Evolutionary conservation across 169 alveolate species (phyloP).

Genomic region (Blepharisma undulans): DNA sequence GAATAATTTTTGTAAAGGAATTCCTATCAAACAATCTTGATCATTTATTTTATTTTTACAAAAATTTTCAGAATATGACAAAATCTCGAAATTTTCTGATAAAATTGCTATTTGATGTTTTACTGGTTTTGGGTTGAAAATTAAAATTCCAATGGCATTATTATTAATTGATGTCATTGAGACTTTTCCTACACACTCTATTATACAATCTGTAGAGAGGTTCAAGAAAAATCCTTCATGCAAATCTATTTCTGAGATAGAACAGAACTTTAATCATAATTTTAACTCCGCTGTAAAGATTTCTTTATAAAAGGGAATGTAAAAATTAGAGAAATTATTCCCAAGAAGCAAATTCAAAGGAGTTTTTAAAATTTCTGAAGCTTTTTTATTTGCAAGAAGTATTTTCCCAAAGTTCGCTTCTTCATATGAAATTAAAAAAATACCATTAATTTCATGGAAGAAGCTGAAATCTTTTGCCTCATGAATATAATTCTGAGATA

Average conservation of each 20-base stretch:
- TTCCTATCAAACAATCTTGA: no score
- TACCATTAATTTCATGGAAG: conserved; percentile 3
- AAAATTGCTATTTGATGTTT: no score
- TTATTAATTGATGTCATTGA: not conserved
- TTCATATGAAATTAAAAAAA: not conserved
- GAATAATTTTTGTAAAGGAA: no score
- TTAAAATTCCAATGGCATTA: no score
- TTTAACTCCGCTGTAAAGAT: not conserved
- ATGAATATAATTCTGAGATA: no score
- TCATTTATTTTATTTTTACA: no score
- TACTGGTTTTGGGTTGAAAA: no score
- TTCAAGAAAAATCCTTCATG: not conserved
- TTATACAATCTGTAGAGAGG: not conserved
- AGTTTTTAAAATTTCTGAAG: not conserved
- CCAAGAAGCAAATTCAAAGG: not conserved
- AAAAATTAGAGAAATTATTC: not conserved
- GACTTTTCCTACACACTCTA: not conserved
- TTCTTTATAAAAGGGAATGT: not conserved
- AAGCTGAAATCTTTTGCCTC: not conserved
- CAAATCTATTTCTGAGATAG: no score
- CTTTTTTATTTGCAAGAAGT: not conserved
- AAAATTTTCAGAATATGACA: no score
- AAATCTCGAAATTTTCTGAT: no score
- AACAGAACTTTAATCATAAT: no score
- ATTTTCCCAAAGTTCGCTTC: not conserved